Evolutionary conservation across 495 filamentous ascomycete genomes (phyloP).

Genomic region (Podospora tetraspora): DNA sequence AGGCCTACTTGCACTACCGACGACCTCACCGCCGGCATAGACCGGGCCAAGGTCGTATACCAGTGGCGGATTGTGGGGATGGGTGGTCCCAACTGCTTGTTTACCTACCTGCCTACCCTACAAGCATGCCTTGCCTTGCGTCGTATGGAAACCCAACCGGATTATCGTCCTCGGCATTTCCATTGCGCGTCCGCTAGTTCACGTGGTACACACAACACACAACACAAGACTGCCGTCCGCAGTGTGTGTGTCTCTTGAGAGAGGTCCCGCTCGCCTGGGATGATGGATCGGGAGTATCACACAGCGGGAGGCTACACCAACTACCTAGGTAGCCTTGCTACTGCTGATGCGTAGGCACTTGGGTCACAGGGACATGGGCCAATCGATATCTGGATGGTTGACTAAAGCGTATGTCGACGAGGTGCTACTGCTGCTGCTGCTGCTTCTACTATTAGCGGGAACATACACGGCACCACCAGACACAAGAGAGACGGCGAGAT

Average conservation of each 20-base stretch:
- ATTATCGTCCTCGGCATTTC: neutral
- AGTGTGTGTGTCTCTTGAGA: neutral
- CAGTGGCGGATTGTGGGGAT: neutral
- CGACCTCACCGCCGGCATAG: neutral
- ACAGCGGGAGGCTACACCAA: neutral
- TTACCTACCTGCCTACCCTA: neutral
- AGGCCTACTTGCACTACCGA: neutral
- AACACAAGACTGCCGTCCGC: neutral
- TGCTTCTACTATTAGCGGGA: neutral
- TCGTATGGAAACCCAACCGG: neutral
- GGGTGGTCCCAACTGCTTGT: neutral
- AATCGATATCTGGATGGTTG: neutral
- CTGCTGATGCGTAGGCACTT: neutral
- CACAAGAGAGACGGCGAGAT: constrained; percentile 6
- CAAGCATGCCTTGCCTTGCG: too few species aligned
- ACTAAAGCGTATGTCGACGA: neutral
- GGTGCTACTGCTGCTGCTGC: neutral
- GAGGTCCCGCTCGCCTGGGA: neutral
- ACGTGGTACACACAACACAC: neutral
- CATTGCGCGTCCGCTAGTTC: neutral
- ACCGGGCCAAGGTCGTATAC: neutral
- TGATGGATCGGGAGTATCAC: neutral
- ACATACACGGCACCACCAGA: neutral
- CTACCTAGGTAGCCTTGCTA: neutral
- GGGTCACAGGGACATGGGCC: neutral